Base-by-base conservation (phyloP, 495 filamentous ascomycete species). In the Penicillium paxilli region DNA sequence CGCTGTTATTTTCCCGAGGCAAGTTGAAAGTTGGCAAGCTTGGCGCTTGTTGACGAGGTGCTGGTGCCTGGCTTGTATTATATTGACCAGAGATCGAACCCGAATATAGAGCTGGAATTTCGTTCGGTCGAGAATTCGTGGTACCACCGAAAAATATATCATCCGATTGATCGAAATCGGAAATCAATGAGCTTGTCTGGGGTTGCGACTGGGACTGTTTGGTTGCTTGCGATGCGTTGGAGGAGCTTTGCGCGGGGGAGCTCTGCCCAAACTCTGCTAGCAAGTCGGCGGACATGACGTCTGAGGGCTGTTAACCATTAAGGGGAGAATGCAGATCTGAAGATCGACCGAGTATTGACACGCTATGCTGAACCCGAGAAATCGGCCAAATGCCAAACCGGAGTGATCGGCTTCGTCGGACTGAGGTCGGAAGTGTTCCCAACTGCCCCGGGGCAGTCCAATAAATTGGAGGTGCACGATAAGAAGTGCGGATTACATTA, bases 231-330 rank as follows among this genome's bases (percentile, higher is more conserved):
- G 59, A 17, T 32, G 24, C 61, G 37, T 26, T 14, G 32, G 35
- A 26, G 42, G 60, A 53, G 32, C 49, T 54, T 25, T 57, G 44
- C 42, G 59, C 49, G 46, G 61, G 58, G 25, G 22, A 57, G 33
- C 60, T 60, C 54, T 59, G 58, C 32, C 84, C 86, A 59, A 92
- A 92, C 45, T 83, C 85, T 45, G 87, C 86, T 32, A 88, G 83
- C 30, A 92, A 78, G 58, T 91, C 88, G 46, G 86, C 82, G 38
- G 88, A 92, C 88, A 92, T 92, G 20, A 50, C 22, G 23, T 25
- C 28, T 62, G 45, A n/a, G 22, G 44, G n/a, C 57, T 42, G 57
- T 52, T 30, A 54, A 47, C 23, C 24, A 12, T 46, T 21, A 35
- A 28, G 21, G 37, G 35, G 44, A 38, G 14, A 12, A 16, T 11